Base-by-base conservation (phyloP, 441 rosid species). In the Pelargonium exstipulatum region DNA sequence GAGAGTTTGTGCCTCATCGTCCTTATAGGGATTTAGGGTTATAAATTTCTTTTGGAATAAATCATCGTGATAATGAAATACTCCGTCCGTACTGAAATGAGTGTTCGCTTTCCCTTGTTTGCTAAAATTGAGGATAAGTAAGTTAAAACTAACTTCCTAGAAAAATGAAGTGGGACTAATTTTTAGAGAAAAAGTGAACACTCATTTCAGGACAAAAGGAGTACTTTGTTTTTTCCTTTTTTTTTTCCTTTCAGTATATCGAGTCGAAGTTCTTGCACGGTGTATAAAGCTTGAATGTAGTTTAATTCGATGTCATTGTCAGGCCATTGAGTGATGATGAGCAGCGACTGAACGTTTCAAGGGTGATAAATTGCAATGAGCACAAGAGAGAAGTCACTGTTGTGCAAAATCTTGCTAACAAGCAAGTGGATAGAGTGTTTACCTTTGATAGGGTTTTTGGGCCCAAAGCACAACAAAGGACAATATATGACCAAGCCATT, bases 381-480 rank as follows among this genome's bases (percentile, higher is more conserved):
- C 79, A 71, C 29, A 88, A 78, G 72, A 84, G 82, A 82, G 98
- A 92, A 78, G 98, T 88, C 51, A 83, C 82, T 66, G 91, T 88
- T 70, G 42, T 83, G 80, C 97, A 88, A 69, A 89, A 73, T 74
- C 68, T 84, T 45, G 82, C 89, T 73, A 90, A 84, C 74, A 90
- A 91, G 83, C 98, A 90, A 86, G 85, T 88, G 0, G 98, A 93
- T 68, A 86, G 87, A 68, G 78, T 81, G 61, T 93, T 93, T 84
- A 86, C 87, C 43, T 93, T 93, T 75, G 96, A 90, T 76, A 93
- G 88, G 98, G 98, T 94, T 67, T 94, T 94, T 80, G 98, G 97
- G 20, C 97, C 97, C n/a, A 91, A 88, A 74, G 82, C 96, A 29
- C 97, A 89, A 26, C 98, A 94, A 80, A 79, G 98, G 72, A 83